Base-by-base conservation (phyloP, 2,329 filamentous ascomycete genomes). In the Pleomassaria siparia region DNA sequence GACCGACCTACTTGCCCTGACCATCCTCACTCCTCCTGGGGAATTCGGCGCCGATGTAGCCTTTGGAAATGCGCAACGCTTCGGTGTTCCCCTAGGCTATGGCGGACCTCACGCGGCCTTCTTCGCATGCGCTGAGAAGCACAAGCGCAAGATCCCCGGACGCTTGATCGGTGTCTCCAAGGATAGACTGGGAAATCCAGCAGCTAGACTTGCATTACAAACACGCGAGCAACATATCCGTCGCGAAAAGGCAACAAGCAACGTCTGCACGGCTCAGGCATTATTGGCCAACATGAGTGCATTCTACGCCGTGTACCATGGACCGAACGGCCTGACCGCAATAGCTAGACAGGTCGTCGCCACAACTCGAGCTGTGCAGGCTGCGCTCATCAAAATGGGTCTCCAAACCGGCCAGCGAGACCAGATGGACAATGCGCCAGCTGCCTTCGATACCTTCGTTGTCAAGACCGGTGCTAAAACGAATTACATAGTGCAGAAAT, bases 21-120 rank as follows among this genome's bases (percentile, higher is more conserved):
- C 92, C 1, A 74, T 95, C 10, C 80, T 96, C 42, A 94, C 88
- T 42, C 89, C 92, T 1, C 92, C 92, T 0, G 91, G 91, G 40
- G 92, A 96, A 67, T 96, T 92, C 74, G 92, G 92, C 33, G 92
- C 92, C 18, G 92, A 97, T 67, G 89, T 97, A 60, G 92, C 91
- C 4, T 95, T 97, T 67, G 92, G 92, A 57, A 96, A 87, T 64
- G 86, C 92, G 13, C 92, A 97, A 75, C 80, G 92, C 49, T 88
- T 96, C 52, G 92, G 92, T 70, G 89, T 97, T 11, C 91, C 92
- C 2, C 84, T 96, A 66, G 92, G 92, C 41, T 95, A 86, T 60
- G 92, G 92, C 63, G 92, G 92, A 16, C 92, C 92, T n/a, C 92
- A 96, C 65, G 92, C 92, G 21, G 92, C 91, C 15, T 97, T 97